phyloP scores from a whole-genome alignment of 225 moss, liverwort and hornwort genomes.

The Marchantia polymorpha region DNA sequence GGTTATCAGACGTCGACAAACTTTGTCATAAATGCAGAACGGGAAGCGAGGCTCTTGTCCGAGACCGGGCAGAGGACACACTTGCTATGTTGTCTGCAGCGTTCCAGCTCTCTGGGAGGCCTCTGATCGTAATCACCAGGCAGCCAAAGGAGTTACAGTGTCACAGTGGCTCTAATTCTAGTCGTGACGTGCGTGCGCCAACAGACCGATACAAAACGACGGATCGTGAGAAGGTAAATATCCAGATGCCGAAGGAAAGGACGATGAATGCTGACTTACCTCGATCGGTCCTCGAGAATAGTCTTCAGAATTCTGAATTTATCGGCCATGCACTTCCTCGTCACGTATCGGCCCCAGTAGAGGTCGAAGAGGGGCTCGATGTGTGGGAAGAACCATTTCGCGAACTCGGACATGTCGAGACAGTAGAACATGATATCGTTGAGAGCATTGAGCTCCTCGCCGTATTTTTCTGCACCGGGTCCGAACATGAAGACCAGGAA shows the following conservation, averaged over 20 bases:
- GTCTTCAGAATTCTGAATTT: slow-evolving; percentile 4
- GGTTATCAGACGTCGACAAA: no score
- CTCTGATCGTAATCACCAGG: no score
- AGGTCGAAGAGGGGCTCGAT: slow-evolving; percentile 16
- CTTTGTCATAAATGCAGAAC: no score
- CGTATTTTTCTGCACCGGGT: slow-evolving; percentile 12
- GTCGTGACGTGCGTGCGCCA: background rate
- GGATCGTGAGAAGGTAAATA: background rate
- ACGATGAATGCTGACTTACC: background rate
- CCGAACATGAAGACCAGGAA: slow-evolving; percentile 20
- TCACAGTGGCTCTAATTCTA: no score
- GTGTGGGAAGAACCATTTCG: slow-evolving; percentile 16
- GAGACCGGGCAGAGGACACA: no score
- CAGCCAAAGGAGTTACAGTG: no score
- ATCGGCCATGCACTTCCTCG: background rate
- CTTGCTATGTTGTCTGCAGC: no score
- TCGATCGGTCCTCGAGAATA: background rate
- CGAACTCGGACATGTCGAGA: slow-evolving; percentile 22
- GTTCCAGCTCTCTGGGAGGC: no score
- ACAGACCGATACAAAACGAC: background rate
- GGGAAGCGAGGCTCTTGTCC: no score
- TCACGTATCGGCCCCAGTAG: slow-evolving; percentile 10
- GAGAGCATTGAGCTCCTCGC: slow-evolving; percentile 13
- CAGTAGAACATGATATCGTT: slow-evolving; percentile 23
- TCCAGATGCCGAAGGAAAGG: background rate